Evolutionary conservation across 345 rosid species (phyloP), one percentile per base, ranked within the genome.

Genomic region (Gossypium bickii): DNA sequence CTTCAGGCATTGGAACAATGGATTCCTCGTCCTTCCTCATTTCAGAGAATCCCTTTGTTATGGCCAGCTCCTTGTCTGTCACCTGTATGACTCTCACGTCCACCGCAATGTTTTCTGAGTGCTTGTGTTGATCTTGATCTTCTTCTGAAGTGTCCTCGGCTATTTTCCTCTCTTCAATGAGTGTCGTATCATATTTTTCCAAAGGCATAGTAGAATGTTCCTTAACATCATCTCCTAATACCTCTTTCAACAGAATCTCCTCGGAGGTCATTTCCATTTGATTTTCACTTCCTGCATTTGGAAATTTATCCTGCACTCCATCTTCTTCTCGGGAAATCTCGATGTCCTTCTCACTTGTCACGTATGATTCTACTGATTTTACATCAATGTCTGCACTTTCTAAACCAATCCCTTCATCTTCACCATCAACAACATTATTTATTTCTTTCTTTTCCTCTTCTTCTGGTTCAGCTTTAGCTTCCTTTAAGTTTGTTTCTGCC

Each of bases 91-190:
- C 47, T 63, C 38, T 18, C 3, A 2, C 17, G 15, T 65, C 70
- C 17, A 0, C n/a, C 45, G 16, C 49, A 41, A 20, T n/a, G 0
- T 12, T 67, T 67, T 45, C 71, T 45, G 29, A 27, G 58, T 64
- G 44, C 68, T 55, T 80, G 52, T 52, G 1, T 2, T 58, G 41
- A 34, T 34, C 57, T 22, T 78, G 64, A 22, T 24, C 15, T 52
- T 27, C 45, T 45, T 38, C 71, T 67, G 67, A 47, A 20, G 73
- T 49, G 38, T 74, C 66, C 24, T 76, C 74, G 57, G 20, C 18
- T 72, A 51, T 44, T 44, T 71, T 64, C 12, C 47, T 80, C 47
- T 59, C 83, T 78, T 76, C 71, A 13, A 6, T 60, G 34, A 48
- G 41, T 5, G 41, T 5, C 41, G 41, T 27, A 56, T 73, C 74